Base-by-base conservation (phyloP, 176 grass and related monocot species). In the Rhynchospora pubera region DNA sequence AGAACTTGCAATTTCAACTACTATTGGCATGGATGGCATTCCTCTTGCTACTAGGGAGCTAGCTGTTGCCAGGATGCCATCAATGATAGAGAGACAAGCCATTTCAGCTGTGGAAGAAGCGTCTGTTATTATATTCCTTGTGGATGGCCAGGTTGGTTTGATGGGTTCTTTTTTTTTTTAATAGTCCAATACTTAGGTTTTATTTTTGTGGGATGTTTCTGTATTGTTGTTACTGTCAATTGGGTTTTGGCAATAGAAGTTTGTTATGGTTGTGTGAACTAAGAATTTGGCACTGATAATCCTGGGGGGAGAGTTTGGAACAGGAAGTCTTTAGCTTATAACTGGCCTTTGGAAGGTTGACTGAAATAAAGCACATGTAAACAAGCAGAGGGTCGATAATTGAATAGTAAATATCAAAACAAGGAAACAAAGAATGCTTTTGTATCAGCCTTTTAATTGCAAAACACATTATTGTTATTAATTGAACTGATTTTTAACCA, bases 41-140 rank as follows among this genome's bases (percentile, higher is more conserved):
- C 88, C 95, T 73, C 88, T 94, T 56, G 89, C 90, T 62, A 85
- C 89, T 26, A 94, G 90, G 86, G 92, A 98, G 85, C 85, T 89
- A 74, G 95, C 95, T 84, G 85, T 94, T 86, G 90, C 95, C 68
- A 88, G 90, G 82, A 98, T 98, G 95, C 92, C 92, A 24, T 94
- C 92, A 34, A 98, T 98, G 95, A 91, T 98, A 57, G 92, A 97
- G 83, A 94, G 88, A 79, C 95, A 98, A 89, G 92, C 95, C 15
- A 82, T 88, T 88, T 81, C 90, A 76, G 92, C 95, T 84, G 88
- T 94, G 65, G 95, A 98, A 15, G 92, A 94, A 91, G 90, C 95
- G 64, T 22, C 80, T 48, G 78, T 94, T 53, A 73, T 98, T 82
- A 81, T 98, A 64, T 94, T 98, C 50, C 15, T 98, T 45, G 92